These are phyloP conservation scores for Boletus insuetus DNA, from an alignment of 768 basidiomycete genomes.

Conservation along the genomic window DNA sequence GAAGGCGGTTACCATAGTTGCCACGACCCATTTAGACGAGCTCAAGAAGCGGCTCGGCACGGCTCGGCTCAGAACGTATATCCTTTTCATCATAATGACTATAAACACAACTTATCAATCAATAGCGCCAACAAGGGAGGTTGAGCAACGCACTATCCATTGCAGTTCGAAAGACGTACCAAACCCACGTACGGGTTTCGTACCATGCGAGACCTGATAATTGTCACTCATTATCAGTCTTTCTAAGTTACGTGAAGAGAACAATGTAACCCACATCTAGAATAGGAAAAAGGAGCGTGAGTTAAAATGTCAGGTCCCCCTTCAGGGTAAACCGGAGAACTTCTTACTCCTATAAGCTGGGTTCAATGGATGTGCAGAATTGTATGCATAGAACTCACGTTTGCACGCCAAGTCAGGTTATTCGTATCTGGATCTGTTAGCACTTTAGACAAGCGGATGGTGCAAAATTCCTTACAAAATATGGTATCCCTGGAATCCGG, in stretches of 20 bases:
- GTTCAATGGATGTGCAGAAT: background rate
- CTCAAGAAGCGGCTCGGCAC: background rate
- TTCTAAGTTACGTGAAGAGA: background rate
- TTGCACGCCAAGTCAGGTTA: conserved; percentile 3
- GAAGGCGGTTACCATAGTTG: conserved; percentile 3
- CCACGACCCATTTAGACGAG: conserved; percentile 5
- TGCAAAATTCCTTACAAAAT: conserved; percentile 7
- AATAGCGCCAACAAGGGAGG: too few relatives aligned
- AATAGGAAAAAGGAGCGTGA: background rate
- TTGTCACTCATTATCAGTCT: background rate
- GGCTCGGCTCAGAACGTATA: conserved; percentile 9
- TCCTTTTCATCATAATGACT: conserved; percentile 23
- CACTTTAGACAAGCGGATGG: background rate
- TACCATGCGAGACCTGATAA: conserved; percentile 14
- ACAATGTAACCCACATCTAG: conserved; percentile 8
- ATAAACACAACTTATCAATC: background rate
- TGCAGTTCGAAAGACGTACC: conserved; percentile 11
- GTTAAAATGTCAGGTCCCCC: background rate
- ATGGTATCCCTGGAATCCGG: conserved; percentile 1
- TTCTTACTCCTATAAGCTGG: conserved; percentile 10
- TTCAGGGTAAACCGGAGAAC: background rate
- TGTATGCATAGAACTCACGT: conserved; percentile 1
- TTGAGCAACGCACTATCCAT: conserved; percentile 16
- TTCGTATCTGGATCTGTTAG: conserved; percentile 9
- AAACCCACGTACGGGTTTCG: conserved; percentile 15